phyloP scores from a whole-genome alignment of 2,329 filamentous ascomycete genomes.

The Sclerotinia nivalis region DNA sequence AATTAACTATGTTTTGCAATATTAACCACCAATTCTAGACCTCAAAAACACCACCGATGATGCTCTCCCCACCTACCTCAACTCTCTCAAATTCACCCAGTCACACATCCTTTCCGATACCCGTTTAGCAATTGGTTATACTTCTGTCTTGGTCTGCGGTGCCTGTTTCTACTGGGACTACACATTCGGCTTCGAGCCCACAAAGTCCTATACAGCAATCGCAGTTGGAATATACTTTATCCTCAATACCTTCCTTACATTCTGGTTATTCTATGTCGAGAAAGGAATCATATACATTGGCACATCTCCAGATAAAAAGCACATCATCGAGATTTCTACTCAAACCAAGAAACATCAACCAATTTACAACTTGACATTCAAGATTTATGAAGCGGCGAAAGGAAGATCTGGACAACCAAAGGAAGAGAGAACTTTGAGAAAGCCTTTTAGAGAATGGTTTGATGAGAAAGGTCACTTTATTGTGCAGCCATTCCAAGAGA shows the following conservation, averaged over 20 bases:
- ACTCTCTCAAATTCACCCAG: constrained; percentile 80
- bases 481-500: constrained; percentile 73
- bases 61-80: constrained; percentile 89
- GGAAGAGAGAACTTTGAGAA: constrained; percentile 52
- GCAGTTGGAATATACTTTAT: constrained; percentile 79
- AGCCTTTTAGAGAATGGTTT: constrained; percentile 75
- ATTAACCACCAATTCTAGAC: constrained; percentile 55
- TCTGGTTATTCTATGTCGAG: constrained; percentile 85
- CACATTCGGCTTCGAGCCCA: constrained; percentile 83
- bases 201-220: constrained; percentile 75
- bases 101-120: constrained; percentile 79
- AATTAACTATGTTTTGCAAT: not conserved
- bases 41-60: constrained; percentile 97
- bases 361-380: constrained; percentile 74
- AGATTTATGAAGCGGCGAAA: constrained; percentile 43
- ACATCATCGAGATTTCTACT: constrained; percentile 72
- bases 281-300: constrained; percentile 81
- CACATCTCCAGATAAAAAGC: constrained; percentile 53
- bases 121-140: constrained; percentile 79
- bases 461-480: constrained; percentile 72
- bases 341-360: constrained; percentile 77
- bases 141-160: constrained; percentile 75
- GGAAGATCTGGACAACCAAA: constrained; percentile 25
- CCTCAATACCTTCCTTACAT: constrained; percentile 75
- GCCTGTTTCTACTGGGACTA: constrained; percentile 91